These are phyloP conservation scores for Thraustochytrium sp. DNA, from an alignment of 352 stramenopile genomes.

Conservation along the genomic window DNA sequence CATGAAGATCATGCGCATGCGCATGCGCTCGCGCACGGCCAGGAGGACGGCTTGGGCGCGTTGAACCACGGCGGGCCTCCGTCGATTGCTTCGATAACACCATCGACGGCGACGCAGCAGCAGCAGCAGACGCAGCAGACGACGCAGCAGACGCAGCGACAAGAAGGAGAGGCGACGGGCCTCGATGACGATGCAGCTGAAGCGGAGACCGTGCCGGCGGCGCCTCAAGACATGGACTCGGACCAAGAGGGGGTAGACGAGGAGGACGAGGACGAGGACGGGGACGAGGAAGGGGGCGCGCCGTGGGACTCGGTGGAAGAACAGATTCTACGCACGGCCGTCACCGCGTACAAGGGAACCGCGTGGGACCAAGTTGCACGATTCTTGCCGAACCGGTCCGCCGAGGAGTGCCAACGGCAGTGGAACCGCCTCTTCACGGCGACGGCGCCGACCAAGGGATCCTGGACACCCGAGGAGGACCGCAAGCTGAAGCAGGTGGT, in stretches of 20 bases:
- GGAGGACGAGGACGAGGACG: not conserved
- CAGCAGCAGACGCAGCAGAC: not conserved
- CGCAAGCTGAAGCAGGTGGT: slow-evolving; percentile 43
- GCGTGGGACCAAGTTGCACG: slow-evolving; percentile 19
- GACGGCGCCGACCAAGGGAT: slow-evolving; percentile 57
- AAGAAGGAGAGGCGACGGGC: too few relatives aligned
- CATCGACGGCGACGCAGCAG: not conserved
- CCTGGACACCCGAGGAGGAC: slow-evolving; percentile 78
- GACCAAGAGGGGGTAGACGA: not conserved
- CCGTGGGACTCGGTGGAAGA: not conserved
- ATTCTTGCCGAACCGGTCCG: not conserved
- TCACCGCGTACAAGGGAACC: not conserved
- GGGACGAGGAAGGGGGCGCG: not conserved
- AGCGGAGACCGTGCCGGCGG: not conserved
- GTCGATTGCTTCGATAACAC: too few relatives aligned
- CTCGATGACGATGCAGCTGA: not conserved
- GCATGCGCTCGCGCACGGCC: too few relatives aligned
- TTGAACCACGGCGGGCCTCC: too few relatives aligned
- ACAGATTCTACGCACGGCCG: not conserved
- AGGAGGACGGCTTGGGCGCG: too few relatives aligned
- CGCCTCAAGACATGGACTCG: too few relatives aligned
- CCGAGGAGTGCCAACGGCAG: not conserved
- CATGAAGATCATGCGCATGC: too few relatives aligned
- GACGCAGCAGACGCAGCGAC: not conserved
- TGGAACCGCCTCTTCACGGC: not conserved